Conservation (phyloP, 2,329 filamentous ascomycete species). For the Penicillium sp. region DNA sequence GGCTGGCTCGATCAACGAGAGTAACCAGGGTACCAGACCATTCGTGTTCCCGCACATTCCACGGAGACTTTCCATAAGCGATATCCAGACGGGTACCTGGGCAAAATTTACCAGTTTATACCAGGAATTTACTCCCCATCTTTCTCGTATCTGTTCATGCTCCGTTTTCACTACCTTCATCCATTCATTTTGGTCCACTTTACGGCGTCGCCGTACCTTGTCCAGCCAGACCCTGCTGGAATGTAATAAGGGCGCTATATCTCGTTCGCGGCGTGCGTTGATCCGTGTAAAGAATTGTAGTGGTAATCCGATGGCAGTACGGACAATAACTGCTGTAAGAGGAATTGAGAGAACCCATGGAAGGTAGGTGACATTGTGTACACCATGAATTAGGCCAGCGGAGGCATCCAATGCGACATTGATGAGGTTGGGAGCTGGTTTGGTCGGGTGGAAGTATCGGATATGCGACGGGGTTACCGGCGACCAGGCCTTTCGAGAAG, state of each 20-base stretch:
- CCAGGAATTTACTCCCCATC: constrained; percentile 35
- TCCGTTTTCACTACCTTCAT: constrained; percentile 27
- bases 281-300: constrained; percentile 46
- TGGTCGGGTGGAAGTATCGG: constrained; percentile 55
- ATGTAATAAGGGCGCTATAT: constrained; percentile 44
- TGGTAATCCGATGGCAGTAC: constrained; percentile 50
- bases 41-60: constrained; percentile 45
- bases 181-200: background rate
- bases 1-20: constrained; percentile 18
- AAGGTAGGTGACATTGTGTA: constrained; percentile 54
- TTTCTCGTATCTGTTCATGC: constrained; percentile 29
- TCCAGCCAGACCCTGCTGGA: constrained; percentile 35
- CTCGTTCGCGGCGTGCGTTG: constrained; percentile 42
- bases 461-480: constrained; percentile 23
- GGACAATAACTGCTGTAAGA: constrained; percentile 54
- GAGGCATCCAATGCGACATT: constrained; percentile 46
- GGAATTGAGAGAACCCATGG: constrained; percentile 59
- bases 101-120: constrained; percentile 35
- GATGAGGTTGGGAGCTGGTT: constrained; percentile 39
- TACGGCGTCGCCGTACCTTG: background rate
- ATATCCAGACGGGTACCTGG: constrained; percentile 50
- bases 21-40: constrained; percentile 40
- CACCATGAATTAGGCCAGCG: constrained; percentile 47
- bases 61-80: constrained; percentile 50
- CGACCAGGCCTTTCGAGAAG: background rate